Conservation (phyloP, 2,329 filamentous ascomycete species). For the Plenodomus tracheiphilus region DNA sequence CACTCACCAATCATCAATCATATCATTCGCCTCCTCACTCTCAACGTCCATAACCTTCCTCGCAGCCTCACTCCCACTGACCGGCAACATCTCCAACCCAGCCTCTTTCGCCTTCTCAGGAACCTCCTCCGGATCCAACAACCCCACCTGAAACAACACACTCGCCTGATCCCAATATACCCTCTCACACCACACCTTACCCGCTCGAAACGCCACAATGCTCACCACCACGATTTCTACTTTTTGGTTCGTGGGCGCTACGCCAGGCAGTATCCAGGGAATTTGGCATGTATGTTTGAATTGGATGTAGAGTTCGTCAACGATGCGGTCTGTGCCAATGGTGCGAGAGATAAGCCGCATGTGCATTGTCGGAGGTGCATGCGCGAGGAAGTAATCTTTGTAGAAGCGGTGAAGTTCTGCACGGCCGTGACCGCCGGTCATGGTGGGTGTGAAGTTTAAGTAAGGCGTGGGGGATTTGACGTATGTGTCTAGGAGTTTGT, state of each 20-base stretch:
- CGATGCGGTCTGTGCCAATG: conserved; percentile 60
- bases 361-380: conserved; percentile 51
- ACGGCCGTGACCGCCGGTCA: conserved; percentile 51
- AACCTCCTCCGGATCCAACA: conserved; percentile 60
- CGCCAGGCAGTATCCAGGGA: conserved; percentile 62
- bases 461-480: conserved; percentile 41
- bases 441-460: conserved; percentile 50
- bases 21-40: conserved; percentile 49
- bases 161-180: conserved; percentile 67
- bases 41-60: conserved; percentile 53
- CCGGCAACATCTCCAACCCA: conserved; percentile 52
- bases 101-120: conserved; percentile 50
- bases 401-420: conserved; percentile 58
- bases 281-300: conserved; percentile 62
- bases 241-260: conserved; percentile 59
- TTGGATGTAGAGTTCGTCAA: conserved; percentile 61
- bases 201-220: conserved; percentile 59
- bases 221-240: conserved; percentile 62
- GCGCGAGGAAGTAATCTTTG: conserved; percentile 57
- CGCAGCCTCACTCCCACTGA: conserved; percentile 51
- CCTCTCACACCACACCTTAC: conserved; percentile 60
- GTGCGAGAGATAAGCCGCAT: conserved; percentile 62
- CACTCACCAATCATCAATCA: conserved; percentile 52
- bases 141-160: conserved; percentile 61
- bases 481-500: conserved; percentile 46